These are phyloP conservation scores for Fusarium sp. DNA, from an alignment of 2,329 filamentous ascomycete genomes.

Conservation along the genomic window DNA sequence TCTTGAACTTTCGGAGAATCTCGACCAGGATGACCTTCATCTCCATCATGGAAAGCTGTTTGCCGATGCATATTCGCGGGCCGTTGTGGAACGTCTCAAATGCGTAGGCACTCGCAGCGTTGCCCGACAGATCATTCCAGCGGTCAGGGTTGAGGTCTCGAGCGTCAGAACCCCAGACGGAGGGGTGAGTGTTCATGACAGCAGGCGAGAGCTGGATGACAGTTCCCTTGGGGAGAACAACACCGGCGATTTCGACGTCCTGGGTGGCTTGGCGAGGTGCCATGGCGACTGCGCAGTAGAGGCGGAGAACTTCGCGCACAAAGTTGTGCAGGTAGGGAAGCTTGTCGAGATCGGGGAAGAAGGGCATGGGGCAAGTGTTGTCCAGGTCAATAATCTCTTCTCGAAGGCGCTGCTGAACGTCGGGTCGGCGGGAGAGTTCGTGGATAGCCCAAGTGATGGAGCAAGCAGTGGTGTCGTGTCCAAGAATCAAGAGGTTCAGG, in stretches of 20 bases:
- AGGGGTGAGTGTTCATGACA: slow-evolving; percentile 51
- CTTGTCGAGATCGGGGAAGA: slow-evolving; percentile 45
- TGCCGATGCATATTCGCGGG: slow-evolving; percentile 54
- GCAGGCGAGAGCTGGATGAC: slow-evolving; percentile 52
- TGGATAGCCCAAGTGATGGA: slow-evolving; percentile 57
- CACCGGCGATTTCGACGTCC: slow-evolving; percentile 52
- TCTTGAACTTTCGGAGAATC: slow-evolving; percentile 48
- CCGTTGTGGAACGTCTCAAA: slow-evolving; percentile 53
- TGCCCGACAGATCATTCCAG: slow-evolving; percentile 48
- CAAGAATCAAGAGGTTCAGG: slow-evolving; percentile 58
- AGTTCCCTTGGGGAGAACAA: slow-evolving; percentile 53
- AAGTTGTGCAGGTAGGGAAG: slow-evolving; percentile 56
- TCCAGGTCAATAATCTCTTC: slow-evolving; percentile 49
- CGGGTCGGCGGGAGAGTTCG: slow-evolving; percentile 51
- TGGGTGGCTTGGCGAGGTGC: slow-evolving; percentile 49
- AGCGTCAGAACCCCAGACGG: slow-evolving; percentile 53
- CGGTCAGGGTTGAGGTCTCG: slow-evolving; percentile 53
- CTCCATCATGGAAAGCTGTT: slow-evolving; percentile 51
- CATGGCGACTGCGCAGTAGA: slow-evolving; percentile 54
- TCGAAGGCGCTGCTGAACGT: slow-evolving; percentile 54
- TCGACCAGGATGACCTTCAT: slow-evolving; percentile 53
- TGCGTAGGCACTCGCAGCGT: slow-evolving; percentile 45
- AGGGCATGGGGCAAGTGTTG: slow-evolving; percentile 5
- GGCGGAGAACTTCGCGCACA: slow-evolving; percentile 56
- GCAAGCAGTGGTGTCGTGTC: slow-evolving; percentile 58